Base-by-base conservation (phyloP, 805 yeast species). In the Helenozyma rhizophorensis region DNA sequence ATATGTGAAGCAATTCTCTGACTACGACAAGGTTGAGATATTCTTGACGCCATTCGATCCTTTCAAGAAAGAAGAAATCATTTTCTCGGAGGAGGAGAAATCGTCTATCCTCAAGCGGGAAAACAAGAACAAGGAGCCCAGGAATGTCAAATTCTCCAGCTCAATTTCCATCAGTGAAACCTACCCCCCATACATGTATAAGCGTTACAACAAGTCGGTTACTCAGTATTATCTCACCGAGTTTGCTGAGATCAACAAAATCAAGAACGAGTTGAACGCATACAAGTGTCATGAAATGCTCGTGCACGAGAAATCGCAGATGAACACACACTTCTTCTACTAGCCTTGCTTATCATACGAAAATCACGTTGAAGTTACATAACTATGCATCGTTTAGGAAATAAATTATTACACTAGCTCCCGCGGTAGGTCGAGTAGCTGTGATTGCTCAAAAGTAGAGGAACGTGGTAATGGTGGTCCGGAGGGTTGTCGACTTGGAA, bases 401-500 rank as follows among this genome's bases (percentile, higher is more conserved):
- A n/a, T n/a, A n/a, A n/a, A n/a, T n/a, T n/a, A n/a, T n/a, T n/a
- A n/a, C n/a, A n/a, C 32, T 45, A 82, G 51, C 84, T 77, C 2
- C 97, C 97, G 36, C 97, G 72, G 62, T 89, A 89, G 0, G 97
- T 89, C 5, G 95, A 77, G 62, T 88, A 89, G 21, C 95, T 82
- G 60, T 82, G 86, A 52, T 86, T 86, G 27, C 95, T 79, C 37
- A 89, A 64, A 33, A 89, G 69, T 40, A 89, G 62, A 0, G 97
- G 97, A 34, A 89, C 82, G 54, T 89, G 97, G 58, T 87, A 89
- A 55, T 89, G 97, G 23, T 74, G 64, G 39, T 80, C 86, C 0
- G 86, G 80, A 0, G 83, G 83, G 42, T 69, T 67, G 6, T 70
- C 70, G 3, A 89, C 76, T 19, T 72, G 72, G 52, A 89, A 89